phyloP scores from a whole-genome alignment of 345 rosid species.

The Eucalyptus erythrocorys region DNA sequence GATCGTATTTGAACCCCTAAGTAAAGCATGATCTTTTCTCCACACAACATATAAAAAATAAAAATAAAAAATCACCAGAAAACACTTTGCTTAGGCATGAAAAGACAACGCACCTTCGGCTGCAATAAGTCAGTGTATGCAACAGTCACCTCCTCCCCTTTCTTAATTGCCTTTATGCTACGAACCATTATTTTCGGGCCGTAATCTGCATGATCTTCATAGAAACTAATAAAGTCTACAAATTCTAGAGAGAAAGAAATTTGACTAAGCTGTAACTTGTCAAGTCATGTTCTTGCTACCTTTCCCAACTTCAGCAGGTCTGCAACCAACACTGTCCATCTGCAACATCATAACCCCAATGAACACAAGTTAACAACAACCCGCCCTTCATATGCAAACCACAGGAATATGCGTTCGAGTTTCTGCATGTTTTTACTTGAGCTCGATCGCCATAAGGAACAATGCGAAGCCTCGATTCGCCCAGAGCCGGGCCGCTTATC shows the following conservation, averaged over 20 bases:
- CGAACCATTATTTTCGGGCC: constrained; percentile 51
- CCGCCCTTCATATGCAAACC: neutral
- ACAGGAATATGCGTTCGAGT: neutral
- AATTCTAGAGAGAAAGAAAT: neutral
- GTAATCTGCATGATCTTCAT: constrained; percentile 8
- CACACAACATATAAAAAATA: neutral
- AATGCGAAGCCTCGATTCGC: constrained; percentile 2
- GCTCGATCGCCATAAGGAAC: constrained; percentile 7
- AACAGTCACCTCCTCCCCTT: constrained; percentile 51
- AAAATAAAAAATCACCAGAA: neutral
- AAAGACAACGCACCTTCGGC: constrained; percentile 34
- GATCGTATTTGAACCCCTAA: neutral
- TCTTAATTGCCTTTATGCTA: constrained; percentile 48
- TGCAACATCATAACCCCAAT: constrained; percentile 6
- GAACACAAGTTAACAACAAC: neutral
- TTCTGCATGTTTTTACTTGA: neutral
- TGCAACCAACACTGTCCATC: constrained; percentile 7
- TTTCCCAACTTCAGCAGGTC: neutral
- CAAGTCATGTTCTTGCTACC: constrained; percentile 4
- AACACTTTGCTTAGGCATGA: neutral
- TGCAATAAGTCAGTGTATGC: constrained; percentile 72
- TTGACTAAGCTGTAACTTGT: neutral
- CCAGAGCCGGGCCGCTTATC: neutral
- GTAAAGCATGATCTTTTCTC: neutral
- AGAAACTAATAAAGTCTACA: neutral